Conservation (phyloP, 179 eudicot genomes). For the Silene vulgaris region DNA sequence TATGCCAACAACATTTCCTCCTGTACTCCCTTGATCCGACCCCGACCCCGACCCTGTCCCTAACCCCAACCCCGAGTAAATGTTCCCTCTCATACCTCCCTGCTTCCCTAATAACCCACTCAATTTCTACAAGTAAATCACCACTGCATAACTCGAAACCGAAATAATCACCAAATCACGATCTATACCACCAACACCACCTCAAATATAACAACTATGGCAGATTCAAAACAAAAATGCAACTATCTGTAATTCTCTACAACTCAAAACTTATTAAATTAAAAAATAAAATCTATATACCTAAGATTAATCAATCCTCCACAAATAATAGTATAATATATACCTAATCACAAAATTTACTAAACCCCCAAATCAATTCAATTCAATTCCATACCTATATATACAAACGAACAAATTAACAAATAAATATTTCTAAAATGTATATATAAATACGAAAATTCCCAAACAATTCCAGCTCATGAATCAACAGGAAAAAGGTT, state of each 20-base stretch:
- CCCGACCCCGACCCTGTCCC: constrained; percentile 13
- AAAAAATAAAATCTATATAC: constrained; percentile 9
- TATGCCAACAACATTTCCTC: constrained; percentile 25
- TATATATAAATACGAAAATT: constrained; percentile 8
- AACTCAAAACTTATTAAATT: constrained; percentile 14
- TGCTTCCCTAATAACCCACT: constrained; percentile 11
- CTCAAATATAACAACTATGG: constrained; percentile 13
- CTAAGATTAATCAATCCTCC: constrained; percentile 20
- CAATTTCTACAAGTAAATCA: constrained; percentile 18
- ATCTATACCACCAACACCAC: constrained; percentile 14
- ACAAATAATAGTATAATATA: constrained; percentile 2
- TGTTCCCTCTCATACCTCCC: constrained; percentile 48
- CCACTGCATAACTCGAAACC: constrained; percentile 1
- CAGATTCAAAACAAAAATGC: constrained; percentile 16
- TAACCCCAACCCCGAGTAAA: constrained; percentile 32
- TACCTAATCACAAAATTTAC: constrained; percentile 20
- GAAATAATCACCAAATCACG: neutral
- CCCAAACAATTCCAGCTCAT: neutral
- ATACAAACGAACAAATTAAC: neutral
- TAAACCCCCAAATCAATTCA: neutral
- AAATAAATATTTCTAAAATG: neutral
- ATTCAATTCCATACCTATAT: constrained; percentile 12
- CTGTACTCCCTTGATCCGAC: constrained; percentile 27
- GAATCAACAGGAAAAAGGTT: neutral
- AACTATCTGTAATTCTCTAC: constrained; percentile 3